Conservation (phyloP, 108 stramenopile genomes). For the Cyclotella atomus region DNA sequence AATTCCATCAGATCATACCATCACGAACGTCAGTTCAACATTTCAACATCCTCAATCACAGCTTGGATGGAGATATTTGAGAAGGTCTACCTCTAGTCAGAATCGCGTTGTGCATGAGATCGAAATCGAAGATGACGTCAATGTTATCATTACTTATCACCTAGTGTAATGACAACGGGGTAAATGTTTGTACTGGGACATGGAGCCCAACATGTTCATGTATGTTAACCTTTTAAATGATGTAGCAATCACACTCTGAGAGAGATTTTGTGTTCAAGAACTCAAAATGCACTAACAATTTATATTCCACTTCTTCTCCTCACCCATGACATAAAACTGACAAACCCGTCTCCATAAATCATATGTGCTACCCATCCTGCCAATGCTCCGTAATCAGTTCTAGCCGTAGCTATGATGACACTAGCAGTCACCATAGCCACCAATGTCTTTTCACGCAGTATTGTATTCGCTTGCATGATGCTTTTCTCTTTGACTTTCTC, state of each 20-base stretch:
- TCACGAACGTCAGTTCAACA: not conserved
- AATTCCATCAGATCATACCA: not conserved
- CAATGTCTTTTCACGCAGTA: slow-evolving; percentile 47
- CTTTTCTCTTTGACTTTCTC: slow-evolving; percentile 30
- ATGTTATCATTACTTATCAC: not conserved
- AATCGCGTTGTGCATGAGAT: not conserved
- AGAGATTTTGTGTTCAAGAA: not conserved
- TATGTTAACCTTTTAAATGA: not conserved
- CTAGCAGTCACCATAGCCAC: slow-evolving; percentile 65
- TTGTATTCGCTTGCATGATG: slow-evolving; percentile 3
- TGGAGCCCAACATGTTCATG: not conserved
- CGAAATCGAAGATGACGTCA: slow-evolving; percentile 4
- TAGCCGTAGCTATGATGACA: slow-evolving; percentile 68
- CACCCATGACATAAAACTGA: slow-evolving; percentile 45
- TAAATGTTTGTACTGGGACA: not conserved
- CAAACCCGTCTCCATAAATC: slow-evolving; percentile 57
- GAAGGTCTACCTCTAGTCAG: not conserved
- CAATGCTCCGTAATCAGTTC: slow-evolving; percentile 74
- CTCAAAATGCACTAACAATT: not conserved
- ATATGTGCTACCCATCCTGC: slow-evolving; percentile 71
- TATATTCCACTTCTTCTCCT: slow-evolving; percentile 2
- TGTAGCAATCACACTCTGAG: not conserved
- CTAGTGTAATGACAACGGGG: not conserved
- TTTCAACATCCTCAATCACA: slow-evolving; percentile 5
- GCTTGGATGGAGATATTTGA: slow-evolving; percentile 16